A percentile compares a stretch with the other conserved stretches of the same genome.
phyloP scores from a whole-genome alignment of 2,329 filamentous ascomycete genomes.

The Pseudohalonectria lignicola region DNA sequence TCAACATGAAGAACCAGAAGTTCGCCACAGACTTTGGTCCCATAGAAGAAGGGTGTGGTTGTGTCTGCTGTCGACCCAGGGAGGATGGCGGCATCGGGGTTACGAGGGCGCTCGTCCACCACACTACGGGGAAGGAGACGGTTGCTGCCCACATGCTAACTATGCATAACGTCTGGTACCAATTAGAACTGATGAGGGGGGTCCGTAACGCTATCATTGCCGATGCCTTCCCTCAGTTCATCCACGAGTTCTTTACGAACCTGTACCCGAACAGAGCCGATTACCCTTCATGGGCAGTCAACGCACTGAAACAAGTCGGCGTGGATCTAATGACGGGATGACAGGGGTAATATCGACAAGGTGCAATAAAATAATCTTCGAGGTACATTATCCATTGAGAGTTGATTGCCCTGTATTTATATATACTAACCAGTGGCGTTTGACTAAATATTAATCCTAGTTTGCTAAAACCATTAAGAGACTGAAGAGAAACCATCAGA shows the following conservation, averaged over 20 bases:
- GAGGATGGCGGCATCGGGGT: constrained; percentile 66
- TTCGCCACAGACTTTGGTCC: constrained; percentile 75
- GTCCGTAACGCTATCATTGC: constrained; percentile 69
- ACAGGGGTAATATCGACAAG: constrained; percentile 12
- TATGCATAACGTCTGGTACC: constrained; percentile 92
- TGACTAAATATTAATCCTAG: too few species aligned
- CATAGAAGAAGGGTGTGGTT: constrained; percentile 73
- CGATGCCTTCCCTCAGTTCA: constrained; percentile 68
- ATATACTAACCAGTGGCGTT: background rate
- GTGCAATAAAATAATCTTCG: background rate
- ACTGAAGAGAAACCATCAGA: background rate
- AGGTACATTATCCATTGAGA: background rate
- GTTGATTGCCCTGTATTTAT: background rate
- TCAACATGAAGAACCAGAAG: constrained; percentile 70
- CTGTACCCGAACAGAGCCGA: constrained; percentile 56
- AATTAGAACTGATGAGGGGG: constrained; percentile 71
- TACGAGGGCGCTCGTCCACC: constrained; percentile 81
- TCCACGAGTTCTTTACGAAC: constrained; percentile 66
- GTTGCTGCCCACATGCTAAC: constrained; percentile 76
- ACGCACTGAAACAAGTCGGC: constrained; percentile 66
- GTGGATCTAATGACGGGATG: constrained; percentile 70
- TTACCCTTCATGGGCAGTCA: constrained; percentile 78
- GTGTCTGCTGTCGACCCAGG: constrained; percentile 60
- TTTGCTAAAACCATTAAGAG: too few species aligned
- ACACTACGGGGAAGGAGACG: constrained; percentile 89